Percentiles rank a stretch among this genome's conserved stretches.
These are phyloP conservation scores for Xerophyta viscosa DNA, from an alignment of 106 monocot species.

Conservation along the genomic window DNA sequence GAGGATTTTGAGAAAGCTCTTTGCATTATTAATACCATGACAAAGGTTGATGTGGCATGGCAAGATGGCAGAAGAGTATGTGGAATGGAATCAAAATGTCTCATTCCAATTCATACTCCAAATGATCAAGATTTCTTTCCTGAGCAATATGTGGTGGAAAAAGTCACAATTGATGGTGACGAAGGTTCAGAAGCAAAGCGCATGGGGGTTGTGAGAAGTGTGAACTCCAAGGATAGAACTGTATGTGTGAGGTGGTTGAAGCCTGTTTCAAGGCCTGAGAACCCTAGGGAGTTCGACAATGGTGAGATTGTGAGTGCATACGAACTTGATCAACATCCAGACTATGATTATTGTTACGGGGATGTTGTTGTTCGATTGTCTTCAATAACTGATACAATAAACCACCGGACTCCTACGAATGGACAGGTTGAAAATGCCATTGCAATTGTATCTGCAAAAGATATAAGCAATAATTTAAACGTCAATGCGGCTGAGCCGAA, in stretches of 20 bases:
- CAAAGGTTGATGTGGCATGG: slow-evolving; percentile 88
- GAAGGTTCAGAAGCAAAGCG: slow-evolving; percentile 46
- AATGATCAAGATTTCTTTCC: slow-evolving; percentile 95
- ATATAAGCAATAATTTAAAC: slow-evolving; percentile 3
- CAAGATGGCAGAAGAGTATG: slow-evolving; percentile 77
- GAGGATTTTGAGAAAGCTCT: slow-evolving; percentile 73
- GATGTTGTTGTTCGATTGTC: slow-evolving; percentile 88
- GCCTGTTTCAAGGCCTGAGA: slow-evolving; percentile 46
- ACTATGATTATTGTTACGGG: slow-evolving; percentile 94
- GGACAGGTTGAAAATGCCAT: slow-evolving; percentile 4
- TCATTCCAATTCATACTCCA: slow-evolving; percentile 74
- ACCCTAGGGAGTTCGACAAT: slow-evolving; percentile 45
- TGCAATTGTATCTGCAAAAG: slow-evolving; percentile 5
- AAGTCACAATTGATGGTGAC: slow-evolving; percentile 54
- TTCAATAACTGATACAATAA: slow-evolving; percentile 24
- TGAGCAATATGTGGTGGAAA: slow-evolving; percentile 89
- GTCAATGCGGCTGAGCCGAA: slow-evolving; percentile 6
- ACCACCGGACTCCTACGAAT: slow-evolving; percentile 4
- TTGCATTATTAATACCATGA: slow-evolving; percentile 56
- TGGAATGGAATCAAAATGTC: slow-evolving; percentile 49
- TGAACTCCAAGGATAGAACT: slow-evolving; percentile 77
- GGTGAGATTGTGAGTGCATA: slow-evolving; percentile 91
- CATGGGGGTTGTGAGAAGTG: slow-evolving; percentile 73
- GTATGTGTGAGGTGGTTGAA: slow-evolving; percentile 83
- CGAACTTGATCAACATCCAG: slow-evolving; percentile 89